Base-by-base conservation (phyloP, 805 yeast genomes). In the Myxozyma geophila region DNA sequence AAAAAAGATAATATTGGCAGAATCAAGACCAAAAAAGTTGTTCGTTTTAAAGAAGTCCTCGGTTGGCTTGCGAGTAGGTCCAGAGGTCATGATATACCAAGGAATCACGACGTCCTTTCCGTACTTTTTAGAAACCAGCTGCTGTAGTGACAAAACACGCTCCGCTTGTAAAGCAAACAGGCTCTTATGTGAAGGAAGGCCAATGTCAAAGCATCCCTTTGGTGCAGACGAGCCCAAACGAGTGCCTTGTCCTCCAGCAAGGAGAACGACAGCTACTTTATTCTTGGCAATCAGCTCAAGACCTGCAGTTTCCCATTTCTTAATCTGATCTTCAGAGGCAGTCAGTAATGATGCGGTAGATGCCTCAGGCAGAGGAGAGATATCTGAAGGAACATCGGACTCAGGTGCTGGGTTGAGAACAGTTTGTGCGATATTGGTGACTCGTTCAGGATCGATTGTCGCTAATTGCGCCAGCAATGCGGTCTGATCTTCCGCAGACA, bases 221-320 rank as follows among this genome's bases (percentile, higher is more conserved):
- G 99, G 99, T 33, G 80, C 85, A 3, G 86, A 79, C 0, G 97
- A 91, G 0, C 99, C 99, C 59, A 95, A 80, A 67, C 99, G 82
- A 7, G 98, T 89, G 39, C 99, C 99, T 76, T 95, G 99, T 55
- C 99, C 99, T 61, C 99, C 99, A 12, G 99, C 98, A 89, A 95
- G 88, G 58, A 95, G 80, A 49, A 95, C 81, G 5, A 95, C 93
- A 40, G 91, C 99, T 28, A 93, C 98, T 72, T 88, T 84, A 67
- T 87, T 87, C 13, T 79, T 75, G 17, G 83, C 75, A 59, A 95
- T 87, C 37, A 93, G 89, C 33, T 84, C 78, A 17, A 87, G 75
- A 13, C 99, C 99, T 15, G 77, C 48, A 1, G 75, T 60, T 23
- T 71, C 69, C 85, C 87, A 88, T 13, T 70, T 49, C 4, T 66